Evolutionary conservation across 805 yeast genomes (phyloP).

Genomic region (Metschnikowia borealis): DNA sequence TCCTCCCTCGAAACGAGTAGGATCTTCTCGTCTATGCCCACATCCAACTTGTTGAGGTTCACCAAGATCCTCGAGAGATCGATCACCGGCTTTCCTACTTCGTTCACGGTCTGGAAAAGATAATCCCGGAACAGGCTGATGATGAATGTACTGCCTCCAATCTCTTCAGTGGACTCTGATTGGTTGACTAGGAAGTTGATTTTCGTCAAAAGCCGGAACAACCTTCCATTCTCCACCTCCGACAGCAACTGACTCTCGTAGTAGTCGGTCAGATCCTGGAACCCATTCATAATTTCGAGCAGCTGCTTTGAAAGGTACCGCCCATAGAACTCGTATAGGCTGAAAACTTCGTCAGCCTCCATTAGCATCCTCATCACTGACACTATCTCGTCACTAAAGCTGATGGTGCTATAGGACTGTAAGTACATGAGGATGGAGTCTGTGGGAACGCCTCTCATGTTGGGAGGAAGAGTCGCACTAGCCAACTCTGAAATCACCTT

Average conservation of each 20-base stretch:
- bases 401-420: conserved; percentile 13
- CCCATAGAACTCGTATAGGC: conserved; percentile 23
- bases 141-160: conserved; percentile 66
- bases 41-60: conserved; percentile 84
- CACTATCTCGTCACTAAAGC: conserved; percentile 45
- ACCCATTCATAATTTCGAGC: conserved; percentile 44
- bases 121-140: conserved; percentile 71
- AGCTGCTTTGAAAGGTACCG: conserved; percentile 31
- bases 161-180: conserved; percentile 54
- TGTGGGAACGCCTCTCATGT: conserved; percentile 17
- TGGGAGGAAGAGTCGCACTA: conserved; percentile 29
- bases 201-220: conserved; percentile 79
- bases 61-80: conserved; percentile 80
- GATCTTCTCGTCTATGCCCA: conserved; percentile 81
- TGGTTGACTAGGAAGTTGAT: conserved; percentile 73
- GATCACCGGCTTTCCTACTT: conserved; percentile 67
- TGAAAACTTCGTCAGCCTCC: conserved; percentile 17
- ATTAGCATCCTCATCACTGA: conserved; percentile 22
- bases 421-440: conserved; percentile 14
- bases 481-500: conserved; percentile 54
- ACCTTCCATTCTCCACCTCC: conserved; percentile 84
- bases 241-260: conserved; percentile 57
- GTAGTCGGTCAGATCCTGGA: conserved; percentile 52
- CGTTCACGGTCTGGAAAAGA: conserved; percentile 81
- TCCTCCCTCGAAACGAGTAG: conserved; percentile 82